phyloP scores from a whole-genome alignment of 306 rosid species.

The Datisca glomerata region DNA sequence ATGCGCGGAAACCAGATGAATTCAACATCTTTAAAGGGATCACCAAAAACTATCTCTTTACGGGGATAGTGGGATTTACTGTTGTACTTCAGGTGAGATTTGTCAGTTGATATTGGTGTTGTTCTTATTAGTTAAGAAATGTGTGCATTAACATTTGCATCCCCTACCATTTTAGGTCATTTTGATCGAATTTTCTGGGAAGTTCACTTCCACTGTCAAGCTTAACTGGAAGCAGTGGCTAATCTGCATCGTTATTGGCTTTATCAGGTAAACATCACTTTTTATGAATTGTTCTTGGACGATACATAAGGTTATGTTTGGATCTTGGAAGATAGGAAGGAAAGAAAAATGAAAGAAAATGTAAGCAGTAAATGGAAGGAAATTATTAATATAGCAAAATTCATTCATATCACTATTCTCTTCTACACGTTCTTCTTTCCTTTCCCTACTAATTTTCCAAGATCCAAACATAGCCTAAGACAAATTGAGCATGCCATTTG shows the following conservation, averaged over 20 bases:
- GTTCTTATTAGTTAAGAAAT: background rate
- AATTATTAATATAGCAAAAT: no score
- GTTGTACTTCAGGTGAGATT: conserved; percentile 66
- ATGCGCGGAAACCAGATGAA: conserved; percentile 83
- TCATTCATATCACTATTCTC: no score
- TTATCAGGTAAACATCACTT: conserved; percentile 51
- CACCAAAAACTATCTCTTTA: conserved; percentile 54
- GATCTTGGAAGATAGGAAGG: no score
- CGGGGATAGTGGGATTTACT: conserved; percentile 62
- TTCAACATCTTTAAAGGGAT: conserved; percentile 66
- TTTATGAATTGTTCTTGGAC: background rate
- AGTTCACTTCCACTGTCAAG: conserved; percentile 49
- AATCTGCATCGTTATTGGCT: conserved; percentile 49
- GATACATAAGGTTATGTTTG: background rate
- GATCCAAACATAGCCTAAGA: no score
- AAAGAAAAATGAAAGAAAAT: background rate
- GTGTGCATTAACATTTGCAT: background rate
- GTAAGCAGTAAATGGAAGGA: no score
- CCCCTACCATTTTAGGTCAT: conserved; percentile 29
- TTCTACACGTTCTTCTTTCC: no score
- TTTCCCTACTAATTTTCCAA: no score
- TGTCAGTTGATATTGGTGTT: background rate
- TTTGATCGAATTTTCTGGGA: conserved; percentile 68
- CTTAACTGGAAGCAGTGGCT: conserved; percentile 77
- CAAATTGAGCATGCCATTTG: no score